Evolutionary conservation across 257 asterid species (phyloP), one percentile per base, ranked within the genome.

Genomic region (Mentha longifolia): DNA sequence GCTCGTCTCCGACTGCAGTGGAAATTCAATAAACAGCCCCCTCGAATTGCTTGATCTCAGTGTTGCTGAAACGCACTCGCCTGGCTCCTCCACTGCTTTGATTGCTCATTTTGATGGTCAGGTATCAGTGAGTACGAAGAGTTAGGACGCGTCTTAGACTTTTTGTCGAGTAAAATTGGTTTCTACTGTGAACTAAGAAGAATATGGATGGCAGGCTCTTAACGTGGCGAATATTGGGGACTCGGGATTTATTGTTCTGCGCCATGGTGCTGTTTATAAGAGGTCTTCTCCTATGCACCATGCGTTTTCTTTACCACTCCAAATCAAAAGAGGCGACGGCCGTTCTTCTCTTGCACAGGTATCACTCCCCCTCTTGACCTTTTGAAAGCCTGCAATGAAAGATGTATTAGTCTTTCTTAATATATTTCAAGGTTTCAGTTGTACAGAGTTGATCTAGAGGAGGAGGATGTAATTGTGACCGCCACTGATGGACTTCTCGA

Each of bases 401-500:
- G 11, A 37, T 67, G 46, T 41, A 41, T 41, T 33, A 33, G 46
- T 8, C 46, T n/a, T 37, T 41, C 46, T 41, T 33, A 6, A 33
- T 33, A 33, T 3, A 6, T 33, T 33, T 77, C 20, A 63, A 41
- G 57, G 49, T 60, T 77, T 67, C 88, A 94, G 99, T 65, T 57
- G 3, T 88, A 94, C 84, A 65, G 50, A 71, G 78, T 89, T 57
- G 90, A 86, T 66, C 68, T 94, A 20, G 90, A 83, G 33, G 96
- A 94, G 62, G 93, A 79, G 11, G 97, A 94, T 66, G 64, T 86
- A 72, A 74, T 89, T 67, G 75, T 94, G 51, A 70, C 75, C 42
- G 96, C 92, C 37, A 87, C 97, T 0, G 95, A 91, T 79, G 99
- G 97, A 67, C 87, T 91, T 67, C 80, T 88, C 56, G 96, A 89